Evolutionary conservation across 441 rosid species (phyloP).

Genomic region (Euphorbia corollata): DNA sequence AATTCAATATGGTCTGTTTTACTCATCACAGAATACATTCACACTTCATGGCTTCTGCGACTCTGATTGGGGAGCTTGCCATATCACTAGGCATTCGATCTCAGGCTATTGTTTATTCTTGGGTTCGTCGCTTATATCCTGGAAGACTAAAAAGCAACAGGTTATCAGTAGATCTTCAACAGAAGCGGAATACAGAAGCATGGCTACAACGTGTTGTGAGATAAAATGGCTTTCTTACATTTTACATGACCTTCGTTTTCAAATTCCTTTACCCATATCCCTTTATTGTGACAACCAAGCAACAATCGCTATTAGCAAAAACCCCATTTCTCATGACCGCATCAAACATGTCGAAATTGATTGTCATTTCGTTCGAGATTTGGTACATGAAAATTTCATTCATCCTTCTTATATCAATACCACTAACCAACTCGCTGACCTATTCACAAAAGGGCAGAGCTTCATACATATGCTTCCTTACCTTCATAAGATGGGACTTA

Average conservation of each 20-base stretch:
- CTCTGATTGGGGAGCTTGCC: not conserved
- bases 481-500: no score
- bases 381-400: no score
- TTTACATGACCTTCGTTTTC: no score
- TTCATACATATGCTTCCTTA: no score
- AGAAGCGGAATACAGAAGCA: not conserved
- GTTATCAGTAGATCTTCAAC: not conserved
- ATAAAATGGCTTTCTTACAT: not conserved
- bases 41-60: not conserved
- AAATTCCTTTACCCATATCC: not conserved
- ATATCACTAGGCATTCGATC: not conserved
- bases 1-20: not conserved
- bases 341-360: no score
- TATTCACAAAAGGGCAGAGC: no score
- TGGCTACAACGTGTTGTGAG: not conserved
- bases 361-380: no score
- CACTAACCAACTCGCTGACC: no score
- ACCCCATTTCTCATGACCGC: not conserved
- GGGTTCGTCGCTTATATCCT: not conserved
- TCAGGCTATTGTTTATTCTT: not conserved
- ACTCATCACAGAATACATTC: not conserved
- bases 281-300: not conserved
- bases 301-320: not conserved
- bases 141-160: not conserved
- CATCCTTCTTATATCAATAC: no score